These are phyloP conservation scores for Erythrobasidium hasegawianum DNA, from an alignment of 1,284 basidiomycete genomes.

Conservation along the genomic window DNA sequence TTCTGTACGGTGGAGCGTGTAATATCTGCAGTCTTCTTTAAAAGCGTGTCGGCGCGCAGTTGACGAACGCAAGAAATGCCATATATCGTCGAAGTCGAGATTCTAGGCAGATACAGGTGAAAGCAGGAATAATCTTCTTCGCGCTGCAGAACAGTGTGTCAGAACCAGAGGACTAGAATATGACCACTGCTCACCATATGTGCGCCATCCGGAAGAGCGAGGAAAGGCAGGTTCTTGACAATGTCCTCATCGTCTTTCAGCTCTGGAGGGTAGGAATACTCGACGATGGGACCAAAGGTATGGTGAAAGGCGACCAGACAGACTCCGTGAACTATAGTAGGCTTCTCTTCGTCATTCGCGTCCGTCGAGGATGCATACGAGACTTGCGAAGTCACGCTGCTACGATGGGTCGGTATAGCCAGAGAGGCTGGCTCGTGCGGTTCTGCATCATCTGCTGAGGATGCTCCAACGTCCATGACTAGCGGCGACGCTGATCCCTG, in stretches of 20 bases:
- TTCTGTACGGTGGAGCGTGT: conserved; percentile 97
- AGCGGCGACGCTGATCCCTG: too few relatives aligned
- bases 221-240: conserved; percentile 79
- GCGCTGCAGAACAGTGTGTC: conserved; percentile 56
- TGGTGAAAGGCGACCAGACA: conserved; percentile 45
- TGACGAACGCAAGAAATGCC: conserved; percentile 98
- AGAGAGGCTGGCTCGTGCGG: too few relatives aligned
- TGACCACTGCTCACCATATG: conserved; percentile 65
- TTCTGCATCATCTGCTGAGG: too few relatives aligned
- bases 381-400: too few relatives aligned
- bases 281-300: conserved; percentile 76
- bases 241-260: conserved; percentile 78
- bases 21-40: conserved; percentile 78
- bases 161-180: too few relatives aligned
- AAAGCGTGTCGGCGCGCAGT: conserved; percentile 72
- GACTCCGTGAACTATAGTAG: conserved; percentile 33
- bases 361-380: too few relatives aligned
- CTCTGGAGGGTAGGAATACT: conserved; percentile 61
- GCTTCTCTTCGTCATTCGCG: neutral
- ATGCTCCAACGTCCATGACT: too few relatives aligned
- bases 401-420: too few relatives aligned
- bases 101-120: conserved; percentile 59
- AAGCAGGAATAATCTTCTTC: conserved; percentile 97
- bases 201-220: conserved; percentile 96
- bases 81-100: conserved; percentile 64